These are phyloP conservation scores for Mrakia frigida DNA, from an alignment of 768 basidiomycete genomes.

Conservation along the genomic window DNA sequence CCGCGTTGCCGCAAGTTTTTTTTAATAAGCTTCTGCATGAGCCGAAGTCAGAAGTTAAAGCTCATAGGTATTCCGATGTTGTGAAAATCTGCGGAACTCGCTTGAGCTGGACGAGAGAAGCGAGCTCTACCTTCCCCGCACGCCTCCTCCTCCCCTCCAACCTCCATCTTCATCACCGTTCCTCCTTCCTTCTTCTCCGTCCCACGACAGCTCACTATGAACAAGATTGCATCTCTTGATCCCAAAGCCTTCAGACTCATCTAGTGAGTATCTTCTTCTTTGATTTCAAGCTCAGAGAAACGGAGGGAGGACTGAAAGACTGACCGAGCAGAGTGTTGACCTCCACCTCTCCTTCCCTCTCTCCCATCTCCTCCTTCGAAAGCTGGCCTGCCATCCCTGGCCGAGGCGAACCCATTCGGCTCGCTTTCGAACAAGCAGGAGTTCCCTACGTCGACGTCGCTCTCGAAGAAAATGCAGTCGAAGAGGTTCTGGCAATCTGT, in stretches of 20 bases:
- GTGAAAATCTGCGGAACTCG: background rate
- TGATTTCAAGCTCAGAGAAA: background rate
- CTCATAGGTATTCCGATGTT: too few species aligned
- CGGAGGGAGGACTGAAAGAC: too few species aligned
- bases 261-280: conserved; percentile 56
- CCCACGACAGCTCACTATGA: background rate
- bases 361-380: background rate
- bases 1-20: too few species aligned
- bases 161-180: background rate
- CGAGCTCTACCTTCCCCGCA: background rate
- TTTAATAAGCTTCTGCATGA: too few species aligned
- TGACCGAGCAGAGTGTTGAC: too few species aligned
- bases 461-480: background rate
- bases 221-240: background rate
- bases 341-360: background rate
- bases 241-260: conserved; percentile 63
- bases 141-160: background rate
- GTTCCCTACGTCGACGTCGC: conserved; percentile 43
- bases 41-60: too few species aligned
- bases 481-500: background rate
- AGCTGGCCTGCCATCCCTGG: conserved; percentile 39
- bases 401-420: conserved; percentile 47
- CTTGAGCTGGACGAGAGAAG: background rate
- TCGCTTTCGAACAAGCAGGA: conserved; percentile 46
- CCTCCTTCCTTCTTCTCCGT: background rate